A percentile compares a stretch with the other conserved stretches of the same genome.
These are phyloP conservation scores for Meyerozyma guilliermondii DNA, from an alignment of 1,139 yeast genomes.

Conservation along the genomic window DNA sequence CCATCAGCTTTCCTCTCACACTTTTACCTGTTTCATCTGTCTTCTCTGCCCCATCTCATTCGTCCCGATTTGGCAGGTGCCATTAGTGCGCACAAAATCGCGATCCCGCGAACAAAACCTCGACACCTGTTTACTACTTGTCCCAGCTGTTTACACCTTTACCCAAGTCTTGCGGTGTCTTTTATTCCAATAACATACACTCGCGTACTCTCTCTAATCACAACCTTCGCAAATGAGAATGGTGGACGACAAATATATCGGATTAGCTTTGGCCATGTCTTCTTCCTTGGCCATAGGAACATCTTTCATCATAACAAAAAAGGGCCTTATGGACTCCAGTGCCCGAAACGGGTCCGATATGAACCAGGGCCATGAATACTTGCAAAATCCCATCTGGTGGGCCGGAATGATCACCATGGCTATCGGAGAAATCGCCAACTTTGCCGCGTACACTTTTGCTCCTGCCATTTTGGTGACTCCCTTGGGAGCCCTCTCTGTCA, in stretches of 20 bases:
- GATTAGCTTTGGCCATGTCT: conserved; percentile 82
- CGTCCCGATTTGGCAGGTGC: too few relatives aligned
- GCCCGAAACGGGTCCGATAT: conserved; percentile 54
- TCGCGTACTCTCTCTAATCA: too few relatives aligned
- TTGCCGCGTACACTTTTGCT: conserved; percentile 94
- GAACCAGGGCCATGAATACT: conserved; percentile 69
- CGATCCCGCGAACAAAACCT: neutral
- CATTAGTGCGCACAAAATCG: neutral
- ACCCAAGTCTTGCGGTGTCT: neutral
- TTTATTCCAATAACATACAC: neutral
- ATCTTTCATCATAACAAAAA: conserved; percentile 83
- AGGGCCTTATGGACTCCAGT: conserved; percentile 75
- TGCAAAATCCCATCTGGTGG: conserved; percentile 91
- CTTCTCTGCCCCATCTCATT: too few relatives aligned
- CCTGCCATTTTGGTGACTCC: conserved; percentile 93
- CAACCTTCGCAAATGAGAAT: conserved; percentile 8
- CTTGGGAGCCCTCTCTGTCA: conserved; percentile 83
- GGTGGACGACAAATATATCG: conserved; percentile 82
- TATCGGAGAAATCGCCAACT: conserved; percentile 84
- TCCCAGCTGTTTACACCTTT: neutral
- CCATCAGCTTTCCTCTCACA: too few relatives aligned
- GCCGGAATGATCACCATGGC: conserved; percentile 92
- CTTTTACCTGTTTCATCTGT: too few relatives aligned
- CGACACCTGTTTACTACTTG: neutral
- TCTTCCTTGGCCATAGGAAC: conserved; percentile 89